Percentiles rank a stretch among this genome's conserved stretches.
Conservation (phyloP, 768 basidiomycete species). For the Suillus paluster region DNA sequence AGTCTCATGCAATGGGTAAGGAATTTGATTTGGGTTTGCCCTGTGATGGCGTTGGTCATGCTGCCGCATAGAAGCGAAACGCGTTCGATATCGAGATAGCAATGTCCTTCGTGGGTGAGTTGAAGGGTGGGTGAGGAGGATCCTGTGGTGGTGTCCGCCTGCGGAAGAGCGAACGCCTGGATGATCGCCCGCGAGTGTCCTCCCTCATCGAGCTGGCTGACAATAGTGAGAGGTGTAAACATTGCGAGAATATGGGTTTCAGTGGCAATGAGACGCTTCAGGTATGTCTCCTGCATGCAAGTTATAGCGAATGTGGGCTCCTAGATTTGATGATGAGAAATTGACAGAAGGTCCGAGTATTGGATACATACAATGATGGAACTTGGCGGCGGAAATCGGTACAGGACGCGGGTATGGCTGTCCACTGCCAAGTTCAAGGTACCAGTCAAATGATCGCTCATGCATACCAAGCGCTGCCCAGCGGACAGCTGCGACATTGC, state of each 20-base stretch:
- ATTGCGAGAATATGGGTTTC: conserved; percentile 6
- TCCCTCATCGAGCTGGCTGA: background rate
- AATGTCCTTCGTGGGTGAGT: conserved; percentile 5
- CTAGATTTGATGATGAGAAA: background rate
- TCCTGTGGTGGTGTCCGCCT: too few relatives aligned
- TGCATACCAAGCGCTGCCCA: background rate
- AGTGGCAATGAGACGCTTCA: conserved; percentile 7
- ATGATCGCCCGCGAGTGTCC: background rate
- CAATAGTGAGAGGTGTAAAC: conserved; percentile 2
- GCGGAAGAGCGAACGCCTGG: conserved; percentile 1
- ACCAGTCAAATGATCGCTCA: conserved; percentile 6
- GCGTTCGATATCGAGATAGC: conserved; percentile 4
- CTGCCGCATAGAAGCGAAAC: background rate
- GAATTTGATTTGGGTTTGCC: conserved; percentile 1
- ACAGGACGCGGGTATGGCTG: background rate
- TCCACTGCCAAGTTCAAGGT: conserved; percentile 4
- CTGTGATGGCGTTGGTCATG: background rate
- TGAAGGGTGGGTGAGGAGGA: background rate
- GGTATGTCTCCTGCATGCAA: background rate
- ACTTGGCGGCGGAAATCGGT: background rate
- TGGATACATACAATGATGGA: background rate
- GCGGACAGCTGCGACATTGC: conserved; percentile 6
- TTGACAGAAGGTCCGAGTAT: too few relatives aligned
- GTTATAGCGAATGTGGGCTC: background rate
- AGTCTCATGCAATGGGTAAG: conserved; percentile 4